Base-by-base conservation (phyloP, 345 rosid genomes). In the Lumnitzera littorea region DNA sequence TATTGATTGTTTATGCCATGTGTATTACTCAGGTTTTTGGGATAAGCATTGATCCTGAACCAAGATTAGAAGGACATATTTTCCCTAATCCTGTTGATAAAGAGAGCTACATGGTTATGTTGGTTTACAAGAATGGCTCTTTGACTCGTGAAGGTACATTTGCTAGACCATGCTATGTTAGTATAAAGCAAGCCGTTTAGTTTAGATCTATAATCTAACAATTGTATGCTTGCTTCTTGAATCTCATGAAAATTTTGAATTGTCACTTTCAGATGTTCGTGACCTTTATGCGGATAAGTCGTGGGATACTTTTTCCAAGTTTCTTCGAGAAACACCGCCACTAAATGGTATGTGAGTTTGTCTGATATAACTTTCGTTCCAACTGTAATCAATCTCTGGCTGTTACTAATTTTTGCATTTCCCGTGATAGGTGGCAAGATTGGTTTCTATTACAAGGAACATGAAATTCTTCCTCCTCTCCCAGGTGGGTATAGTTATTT, bases 401-500 rank as follows among this genome's bases (percentile, higher is more conserved):
- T 12, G 1, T 62, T 15, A 64, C 70, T 53, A 41, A 78, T 78
- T 62, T 65, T 75, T 62, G 58, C 15, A 29, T 9, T 59, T 66
- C 58, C 27, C 55, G 12, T 15, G 61, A 71, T 59, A 89, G 96
- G 82, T 75, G 96, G 99, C 55, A 94, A 88, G 76, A 77, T 94
- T n/a, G 96, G 99, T 60, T 94, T 84, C 73, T 94, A 82, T 79
- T 94, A 86, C 81, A 90, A 80, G 77, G 97, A 94, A 58, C 89
- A 94, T 56, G 99, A 94, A 80, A 94, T 94, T 68, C 87, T 90
- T 54, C 99, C 99, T 58, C 97, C 96, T 20, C 95, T 94, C 15
- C 96, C 99, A 43, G 89, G 99, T 94, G 49, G 24, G 82, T 71
- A 7, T 36, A 7, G 43, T 36, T 36, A 36, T 9, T 36, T 69